Evolutionary conservation across 2,329 filamentous ascomycete species (phyloP), one percentile per base, ranked within the genome.

Genomic region (Podosphaera aphanis): DNA sequence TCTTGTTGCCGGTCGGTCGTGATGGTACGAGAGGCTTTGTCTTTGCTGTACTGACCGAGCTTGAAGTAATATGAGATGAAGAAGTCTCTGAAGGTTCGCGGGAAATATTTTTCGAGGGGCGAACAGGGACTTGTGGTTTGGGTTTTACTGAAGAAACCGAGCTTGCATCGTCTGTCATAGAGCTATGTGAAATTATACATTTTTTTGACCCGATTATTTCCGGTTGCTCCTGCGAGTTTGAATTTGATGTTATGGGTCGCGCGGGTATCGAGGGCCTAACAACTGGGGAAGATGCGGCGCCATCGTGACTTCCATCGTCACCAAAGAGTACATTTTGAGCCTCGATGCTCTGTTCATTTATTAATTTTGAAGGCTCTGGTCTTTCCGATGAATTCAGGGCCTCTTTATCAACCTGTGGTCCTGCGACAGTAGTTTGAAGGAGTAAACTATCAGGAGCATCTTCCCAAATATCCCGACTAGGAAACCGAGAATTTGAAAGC

Each of bases 391-490:
- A 20, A 61, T 62, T 50, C 70, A 67, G 8, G 2, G 50, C 36
- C 13, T 59, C 56, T 16, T 52, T 52, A 19, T 66, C 64, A 23
- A 68, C 64, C 46, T 70, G 72, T 23, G 64, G 71, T 20, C 60
- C 67, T 37, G 61, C 67, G 43, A 92, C 77, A 0, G 79, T 86
- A 0, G 86, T 81, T 56, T 85, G 76, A 18, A 92, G 70, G 51
- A 80, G 71, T 47, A 82, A 71, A 56, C 83, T 88, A 55, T 93
- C 84, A 1, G 88, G 88, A 0, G 74, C 77, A 60, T 95, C 88
- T 63, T 95, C 88, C 88, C 88, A 94, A 37, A 94, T 76, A 62
- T 95, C 88, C 46, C 77, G 76, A 59, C 86, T 93, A 0, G 88
- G 88, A 60, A 95, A 95, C 11, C 84, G 75, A 44, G 78, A 76